Evolutionary conservation across 225 moss, liverwort and hornwort species (phyloP).

Genomic region (Polytrichum formosum): DNA sequence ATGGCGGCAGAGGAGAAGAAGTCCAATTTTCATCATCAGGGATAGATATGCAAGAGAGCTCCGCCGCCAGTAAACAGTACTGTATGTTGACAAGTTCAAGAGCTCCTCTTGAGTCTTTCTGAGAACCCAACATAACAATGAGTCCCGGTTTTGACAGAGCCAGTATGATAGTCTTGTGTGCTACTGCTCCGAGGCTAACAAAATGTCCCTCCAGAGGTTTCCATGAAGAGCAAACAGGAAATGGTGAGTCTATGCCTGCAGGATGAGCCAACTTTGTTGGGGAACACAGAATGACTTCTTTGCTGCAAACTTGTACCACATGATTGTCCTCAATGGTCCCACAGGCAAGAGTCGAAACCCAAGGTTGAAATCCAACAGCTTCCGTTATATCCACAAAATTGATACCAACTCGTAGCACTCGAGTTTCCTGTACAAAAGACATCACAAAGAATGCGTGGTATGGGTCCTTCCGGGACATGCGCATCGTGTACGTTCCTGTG

Average conservation of each 20-base stretch:
- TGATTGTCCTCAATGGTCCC: conserved; percentile 89
- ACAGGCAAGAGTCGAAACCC: conserved; percentile 83
- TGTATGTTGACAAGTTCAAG: conserved; percentile 69
- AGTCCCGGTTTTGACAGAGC: conserved; percentile 92
- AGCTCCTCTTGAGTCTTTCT: conserved; percentile 30
- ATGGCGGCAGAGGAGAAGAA: conserved; percentile 58
- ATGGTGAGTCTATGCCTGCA: conserved; percentile 42
- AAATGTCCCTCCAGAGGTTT: conserved; percentile 61
- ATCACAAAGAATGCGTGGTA: conserved; percentile 95
- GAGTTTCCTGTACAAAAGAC: conserved; percentile 98
- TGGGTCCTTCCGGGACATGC: conserved; percentile 70
- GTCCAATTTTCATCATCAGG: conserved; percentile 75
- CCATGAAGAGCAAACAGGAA: conserved; percentile 73
- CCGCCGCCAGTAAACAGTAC: conserved; percentile 74
- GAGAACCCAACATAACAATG: conserved; percentile 79
- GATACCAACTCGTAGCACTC: conserved; percentile 92
- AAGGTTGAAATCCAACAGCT: conserved; percentile 81
- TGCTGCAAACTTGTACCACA: conserved; percentile 91
- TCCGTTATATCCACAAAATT: conserved; percentile 96
- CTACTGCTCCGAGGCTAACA: conserved; percentile 92
- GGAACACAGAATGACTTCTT: conserved; percentile 69
- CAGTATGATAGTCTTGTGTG: conserved; percentile 69
- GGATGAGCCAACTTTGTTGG: conserved; percentile 73
- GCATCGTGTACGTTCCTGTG: conserved; percentile 87
- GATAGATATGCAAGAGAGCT: conserved; percentile 93